phyloP scores from a whole-genome alignment of 306 rosid species.

The Lathyrus sativus region DNA sequence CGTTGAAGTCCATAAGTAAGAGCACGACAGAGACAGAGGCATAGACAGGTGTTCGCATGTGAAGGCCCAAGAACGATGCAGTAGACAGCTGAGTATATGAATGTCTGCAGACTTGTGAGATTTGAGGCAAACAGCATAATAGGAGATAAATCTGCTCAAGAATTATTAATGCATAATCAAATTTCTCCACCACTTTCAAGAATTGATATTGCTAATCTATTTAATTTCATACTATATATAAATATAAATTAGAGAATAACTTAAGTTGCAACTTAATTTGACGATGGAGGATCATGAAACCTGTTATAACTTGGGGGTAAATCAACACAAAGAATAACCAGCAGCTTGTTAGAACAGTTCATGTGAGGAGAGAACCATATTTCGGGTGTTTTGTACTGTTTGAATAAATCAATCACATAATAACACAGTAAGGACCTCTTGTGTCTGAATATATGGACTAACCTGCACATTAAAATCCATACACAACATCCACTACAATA shows the following conservation, averaged over 20 bases:
- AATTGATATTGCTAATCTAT: not conserved
- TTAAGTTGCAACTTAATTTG: constrained; percentile 22
- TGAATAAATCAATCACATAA: constrained; percentile 7
- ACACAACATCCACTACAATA: constrained; percentile 1
- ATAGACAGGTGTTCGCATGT: not conserved
- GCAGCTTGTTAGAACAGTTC: constrained; percentile 14
- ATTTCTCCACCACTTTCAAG: constrained; percentile 17
- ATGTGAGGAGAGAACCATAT: constrained; percentile 12
- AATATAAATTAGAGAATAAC: constrained; percentile 9
- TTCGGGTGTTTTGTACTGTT: not conserved
- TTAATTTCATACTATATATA: constrained; percentile 1
- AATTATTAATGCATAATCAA: constrained; percentile 14
- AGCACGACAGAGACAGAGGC: constrained; percentile 31
- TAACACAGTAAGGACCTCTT: not conserved
- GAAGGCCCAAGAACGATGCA: constrained; percentile 28
- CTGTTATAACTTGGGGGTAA: constrained; percentile 4
- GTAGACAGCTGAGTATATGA: not conserved
- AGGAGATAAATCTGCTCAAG: constrained; percentile 5
- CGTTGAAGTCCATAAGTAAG: constrained; percentile 56
- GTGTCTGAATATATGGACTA: constrained; percentile 3
- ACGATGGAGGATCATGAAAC: constrained; percentile 16
- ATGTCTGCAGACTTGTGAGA: constrained; percentile 25
- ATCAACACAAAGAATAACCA: constrained; percentile 21
- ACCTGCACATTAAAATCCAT: constrained; percentile 5
- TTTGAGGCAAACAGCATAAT: constrained; percentile 10